phyloP scores from a whole-genome alignment of 2,329 filamentous ascomycete genomes.

The Colletotrichum lupini region DNA sequence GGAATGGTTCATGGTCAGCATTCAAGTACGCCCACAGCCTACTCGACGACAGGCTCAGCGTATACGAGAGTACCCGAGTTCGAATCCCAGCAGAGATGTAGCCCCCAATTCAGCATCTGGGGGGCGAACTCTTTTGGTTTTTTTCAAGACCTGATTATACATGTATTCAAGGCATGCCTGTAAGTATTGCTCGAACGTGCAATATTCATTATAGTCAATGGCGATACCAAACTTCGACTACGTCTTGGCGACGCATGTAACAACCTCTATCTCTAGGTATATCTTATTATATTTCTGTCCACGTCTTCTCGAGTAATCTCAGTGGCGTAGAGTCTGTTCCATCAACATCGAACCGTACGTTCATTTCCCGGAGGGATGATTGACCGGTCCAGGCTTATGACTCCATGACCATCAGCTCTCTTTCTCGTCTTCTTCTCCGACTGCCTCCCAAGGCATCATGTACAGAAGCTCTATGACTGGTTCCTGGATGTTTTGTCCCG shows the following conservation, averaged over 20 bases:
- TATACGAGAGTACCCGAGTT: too few relatives aligned
- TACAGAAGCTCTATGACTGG: background rate
- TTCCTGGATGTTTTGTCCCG: background rate
- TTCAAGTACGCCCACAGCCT: too few relatives aligned
- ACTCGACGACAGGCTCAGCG: too few relatives aligned
- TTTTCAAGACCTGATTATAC: too few relatives aligned
- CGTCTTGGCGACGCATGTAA: background rate
- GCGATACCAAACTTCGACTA: background rate
- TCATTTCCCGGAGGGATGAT: background rate
- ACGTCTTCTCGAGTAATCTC: background rate
- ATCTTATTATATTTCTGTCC: background rate
- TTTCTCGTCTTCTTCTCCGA: background rate
- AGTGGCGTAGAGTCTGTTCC: background rate
- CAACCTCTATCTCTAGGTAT: background rate
- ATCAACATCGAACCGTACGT: too few relatives aligned
- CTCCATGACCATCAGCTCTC: background rate
- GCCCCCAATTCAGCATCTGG: too few relatives aligned
- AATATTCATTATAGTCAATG: accelerated
- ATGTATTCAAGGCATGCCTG: too few relatives aligned
- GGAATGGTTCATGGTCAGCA: too few relatives aligned
- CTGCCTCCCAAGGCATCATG: background rate
- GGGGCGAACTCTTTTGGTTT: too few relatives aligned
- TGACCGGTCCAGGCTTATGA: background rate
- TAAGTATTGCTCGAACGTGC: too few relatives aligned
- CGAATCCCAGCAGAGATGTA: too few relatives aligned